These are phyloP conservation scores for Pseudogymnoascus sp. DNA, from an alignment of 2,329 filamentous ascomycete genomes.

Conservation along the genomic window DNA sequence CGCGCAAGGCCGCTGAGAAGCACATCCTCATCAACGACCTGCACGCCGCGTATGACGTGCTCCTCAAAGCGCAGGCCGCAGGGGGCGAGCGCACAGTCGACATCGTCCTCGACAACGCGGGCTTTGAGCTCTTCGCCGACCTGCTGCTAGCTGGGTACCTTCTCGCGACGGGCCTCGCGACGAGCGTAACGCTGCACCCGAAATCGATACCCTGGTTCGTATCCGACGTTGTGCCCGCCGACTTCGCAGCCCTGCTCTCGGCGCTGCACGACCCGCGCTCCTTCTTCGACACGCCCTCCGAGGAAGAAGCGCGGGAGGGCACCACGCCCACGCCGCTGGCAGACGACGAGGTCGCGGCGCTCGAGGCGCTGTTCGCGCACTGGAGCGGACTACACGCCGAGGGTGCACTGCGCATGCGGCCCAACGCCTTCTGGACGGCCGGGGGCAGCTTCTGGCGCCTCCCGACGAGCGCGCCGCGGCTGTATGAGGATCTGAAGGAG, in stretches of 20 bases:
- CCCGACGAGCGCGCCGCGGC: slow-evolving; percentile 55
- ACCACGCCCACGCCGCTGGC: slow-evolving; percentile 55
- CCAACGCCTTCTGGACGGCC: slow-evolving; percentile 87
- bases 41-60: slow-evolving; percentile 57
- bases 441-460: slow-evolving; percentile 84
- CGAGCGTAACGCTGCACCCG: slow-evolving; percentile 78
- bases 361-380: slow-evolving; percentile 71
- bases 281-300: slow-evolving; percentile 70
- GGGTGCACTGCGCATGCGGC: slow-evolving; percentile 72
- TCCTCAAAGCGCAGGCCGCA: slow-evolving; percentile 56
- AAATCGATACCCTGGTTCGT: slow-evolving; percentile 98
- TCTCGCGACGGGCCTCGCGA: slow-evolving; percentile 75
- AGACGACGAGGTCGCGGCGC: slow-evolving; percentile 56
- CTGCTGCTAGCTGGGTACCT: slow-evolving; percentile 87
- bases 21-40: slow-evolving; percentile 91
- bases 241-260: slow-evolving; percentile 75
- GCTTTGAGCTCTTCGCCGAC: slow-evolving; percentile 95
- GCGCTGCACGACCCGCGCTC: slow-evolving; percentile 67
- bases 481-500: slow-evolving; percentile 70
- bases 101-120: slow-evolving; percentile 93
- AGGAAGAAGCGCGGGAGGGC: slow-evolving; percentile 53
- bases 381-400: slow-evolving; percentile 76
- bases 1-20: slow-evolving; percentile 77
- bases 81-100: slow-evolving; percentile 69
- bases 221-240: slow-evolving; percentile 80